phyloP scores from a whole-genome alignment of 225 moss, liverwort and hornwort species.

The Thuidium tamariscinum region DNA sequence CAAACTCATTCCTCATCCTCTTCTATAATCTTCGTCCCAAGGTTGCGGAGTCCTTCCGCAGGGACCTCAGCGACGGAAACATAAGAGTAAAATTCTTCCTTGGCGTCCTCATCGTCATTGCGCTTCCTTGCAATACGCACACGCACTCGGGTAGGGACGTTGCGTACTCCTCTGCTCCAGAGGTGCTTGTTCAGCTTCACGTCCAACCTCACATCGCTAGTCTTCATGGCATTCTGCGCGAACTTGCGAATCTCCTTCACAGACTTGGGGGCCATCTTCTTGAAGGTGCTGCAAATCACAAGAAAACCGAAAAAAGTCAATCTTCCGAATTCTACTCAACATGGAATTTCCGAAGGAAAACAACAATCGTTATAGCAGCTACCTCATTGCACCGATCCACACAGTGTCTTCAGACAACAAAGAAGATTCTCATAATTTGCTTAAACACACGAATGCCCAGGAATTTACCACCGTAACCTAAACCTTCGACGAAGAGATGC shows the following conservation, averaged over 20 bases:
- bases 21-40: slow-evolving; percentile 46
- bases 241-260: slow-evolving; percentile 54
- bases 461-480: not conserved
- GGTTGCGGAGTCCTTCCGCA: slow-evolving; percentile 31
- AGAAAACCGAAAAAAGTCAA: not conserved
- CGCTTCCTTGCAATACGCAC: slow-evolving; percentile 54
- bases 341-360: not conserved
- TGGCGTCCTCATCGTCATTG: slow-evolving; percentile 49
- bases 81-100: slow-evolving; percentile 50
- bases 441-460: not conserved
- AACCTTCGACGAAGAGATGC: not conserved
- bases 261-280: slow-evolving; percentile 50
- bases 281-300: slow-evolving; percentile 34
- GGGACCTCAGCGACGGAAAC: slow-evolving; percentile 33
- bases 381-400: not conserved
- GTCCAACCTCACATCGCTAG: slow-evolving; percentile 42
- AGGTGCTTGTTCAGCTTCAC: slow-evolving; percentile 55
- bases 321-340: not conserved
- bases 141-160: slow-evolving; percentile 41
- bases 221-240: slow-evolving; percentile 43
- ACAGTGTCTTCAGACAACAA: not conserved
- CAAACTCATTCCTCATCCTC: slow-evolving; percentile 35
- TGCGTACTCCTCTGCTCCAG: slow-evolving; percentile 47
- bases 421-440: not conserved
- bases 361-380: not conserved